These are phyloP conservation scores for Coemansia sp. DNA, from an alignment of 192 early-diverging fungal genomes.

Conservation along the genomic window DNA sequence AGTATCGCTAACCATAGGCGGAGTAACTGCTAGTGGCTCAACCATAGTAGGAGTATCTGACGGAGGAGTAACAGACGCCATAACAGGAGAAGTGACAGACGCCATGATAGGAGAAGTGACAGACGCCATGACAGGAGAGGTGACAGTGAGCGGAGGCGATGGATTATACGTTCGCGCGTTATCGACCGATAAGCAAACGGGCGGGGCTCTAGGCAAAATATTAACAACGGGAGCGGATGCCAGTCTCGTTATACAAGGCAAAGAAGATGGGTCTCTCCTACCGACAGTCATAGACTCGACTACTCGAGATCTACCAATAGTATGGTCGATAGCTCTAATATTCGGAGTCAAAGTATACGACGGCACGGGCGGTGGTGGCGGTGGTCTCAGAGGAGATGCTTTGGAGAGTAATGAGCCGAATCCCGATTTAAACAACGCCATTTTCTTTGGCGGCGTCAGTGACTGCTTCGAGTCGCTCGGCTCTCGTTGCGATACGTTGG, in stretches of 20 bases:
- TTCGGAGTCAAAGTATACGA: background rate
- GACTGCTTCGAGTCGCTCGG: background rate
- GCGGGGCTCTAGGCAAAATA: background rate
- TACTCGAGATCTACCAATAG: background rate
- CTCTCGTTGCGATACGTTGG: too few species aligned
- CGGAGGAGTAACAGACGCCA: too few species aligned
- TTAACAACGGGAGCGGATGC: background rate
- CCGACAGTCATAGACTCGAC: background rate
- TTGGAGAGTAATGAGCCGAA: constrained; percentile 35
- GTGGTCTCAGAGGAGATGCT: background rate
- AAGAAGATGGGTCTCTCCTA: background rate
- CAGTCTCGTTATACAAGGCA: constrained; percentile 5
- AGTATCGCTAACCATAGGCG: constrained; percentile 17
- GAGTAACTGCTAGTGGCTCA: too few species aligned
- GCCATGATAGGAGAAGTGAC: too few species aligned
- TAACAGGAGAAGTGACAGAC: too few species aligned
- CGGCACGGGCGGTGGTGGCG: background rate
- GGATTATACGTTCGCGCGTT: background rate
- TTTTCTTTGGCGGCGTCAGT: background rate
- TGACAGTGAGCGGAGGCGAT: background rate
- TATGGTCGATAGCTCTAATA: background rate
- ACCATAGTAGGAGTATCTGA: background rate
- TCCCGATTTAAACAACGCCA: constrained; percentile 31
- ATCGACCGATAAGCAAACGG: background rate
- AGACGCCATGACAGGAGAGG: too few species aligned